Conservation (phyloP, 2,329 filamentous ascomycete species). For the Fusarium sarcochroum region DNA sequence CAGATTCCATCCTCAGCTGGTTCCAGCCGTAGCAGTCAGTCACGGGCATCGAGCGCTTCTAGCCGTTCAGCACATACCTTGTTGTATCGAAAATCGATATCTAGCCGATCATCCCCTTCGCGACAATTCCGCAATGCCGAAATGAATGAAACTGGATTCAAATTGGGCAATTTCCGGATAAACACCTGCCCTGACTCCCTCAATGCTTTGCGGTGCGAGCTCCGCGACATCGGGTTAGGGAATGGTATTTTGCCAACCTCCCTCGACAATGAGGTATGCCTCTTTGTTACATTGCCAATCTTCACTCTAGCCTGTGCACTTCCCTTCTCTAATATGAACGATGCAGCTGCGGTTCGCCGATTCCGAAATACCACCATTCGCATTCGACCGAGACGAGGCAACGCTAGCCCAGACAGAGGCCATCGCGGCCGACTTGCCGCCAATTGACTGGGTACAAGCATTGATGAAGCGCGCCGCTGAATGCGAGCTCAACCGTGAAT, state of each 20-base stretch:
- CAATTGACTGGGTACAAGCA: constrained; percentile 15
- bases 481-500: constrained; percentile 24
- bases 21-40: neutral
- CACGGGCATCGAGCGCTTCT: constrained; percentile 7
- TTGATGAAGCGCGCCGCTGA: constrained; percentile 18
- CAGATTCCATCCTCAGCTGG: too few relatives aligned
- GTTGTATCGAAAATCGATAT: constrained; percentile 4
- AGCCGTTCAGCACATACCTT: neutral
- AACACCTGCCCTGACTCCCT: constrained; percentile 13
- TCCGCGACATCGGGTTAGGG: constrained; percentile 9
- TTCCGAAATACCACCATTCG: constrained; percentile 16
- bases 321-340: constrained; percentile 5
- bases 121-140: constrained; percentile 20
- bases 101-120: constrained; percentile 16
- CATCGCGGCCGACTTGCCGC: constrained; percentile 4
- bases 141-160: constrained; percentile 19
- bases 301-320: neutral
- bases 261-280: constrained; percentile 15
- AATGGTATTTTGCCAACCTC: constrained; percentile 16
- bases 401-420: constrained; percentile 17
- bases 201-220: constrained; percentile 12
- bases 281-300: constrained; percentile 1
- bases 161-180: constrained; percentile 14
- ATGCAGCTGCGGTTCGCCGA: constrained; percentile 7
- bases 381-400: constrained; percentile 12